These are phyloP conservation scores for Sclerotinia spermophila DNA, from an alignment of 2,329 filamentous ascomycete species.

Conservation along the genomic window DNA sequence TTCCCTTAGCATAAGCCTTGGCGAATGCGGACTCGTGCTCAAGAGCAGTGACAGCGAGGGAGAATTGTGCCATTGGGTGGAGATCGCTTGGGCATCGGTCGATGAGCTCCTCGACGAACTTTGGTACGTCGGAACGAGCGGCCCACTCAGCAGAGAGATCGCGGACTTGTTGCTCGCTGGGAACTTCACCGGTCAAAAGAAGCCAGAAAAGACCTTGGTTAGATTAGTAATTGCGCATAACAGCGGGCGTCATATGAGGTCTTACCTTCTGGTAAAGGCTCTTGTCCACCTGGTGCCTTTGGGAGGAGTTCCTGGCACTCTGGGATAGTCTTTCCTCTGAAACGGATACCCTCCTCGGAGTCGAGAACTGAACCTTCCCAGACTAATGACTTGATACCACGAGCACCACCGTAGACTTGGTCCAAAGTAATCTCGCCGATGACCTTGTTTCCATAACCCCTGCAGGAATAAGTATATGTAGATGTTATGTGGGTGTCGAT, in stretches of 20 bases:
- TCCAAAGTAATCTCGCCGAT: conserved; percentile 97
- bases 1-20: conserved; percentile 97
- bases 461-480: conserved; percentile 41
- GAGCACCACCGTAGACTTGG: conserved; percentile 98
- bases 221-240: conserved; percentile 14
- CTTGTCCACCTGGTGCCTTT: conserved; percentile 92
- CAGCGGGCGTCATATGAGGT: not conserved
- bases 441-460: conserved; percentile 92
- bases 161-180: conserved; percentile 95
- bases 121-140: conserved; percentile 92
- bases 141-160: conserved; percentile 98
- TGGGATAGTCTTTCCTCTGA: conserved; percentile 98
- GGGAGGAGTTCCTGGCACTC: conserved; percentile 97
- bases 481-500: not conserved
- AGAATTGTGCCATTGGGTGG: conserved; percentile 99
- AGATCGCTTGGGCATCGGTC: conserved; percentile 99
- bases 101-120: conserved; percentile 98
- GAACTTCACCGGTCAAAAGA: conserved; percentile 95
- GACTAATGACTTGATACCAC: conserved; percentile 96
- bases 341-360: conserved; percentile 97
- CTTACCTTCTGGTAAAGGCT: conserved; percentile 89
- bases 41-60: conserved; percentile 92
- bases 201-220: conserved; percentile 92
- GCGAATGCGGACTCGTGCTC: conserved; percentile 98
- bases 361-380: conserved; percentile 99